A percentile compares a stretch with the other conserved stretches of the same genome.
These are phyloP conservation scores for Podospora anserina DNA, from an alignment of 495 filamentous ascomycete genomes.

Conservation along the genomic window DNA sequence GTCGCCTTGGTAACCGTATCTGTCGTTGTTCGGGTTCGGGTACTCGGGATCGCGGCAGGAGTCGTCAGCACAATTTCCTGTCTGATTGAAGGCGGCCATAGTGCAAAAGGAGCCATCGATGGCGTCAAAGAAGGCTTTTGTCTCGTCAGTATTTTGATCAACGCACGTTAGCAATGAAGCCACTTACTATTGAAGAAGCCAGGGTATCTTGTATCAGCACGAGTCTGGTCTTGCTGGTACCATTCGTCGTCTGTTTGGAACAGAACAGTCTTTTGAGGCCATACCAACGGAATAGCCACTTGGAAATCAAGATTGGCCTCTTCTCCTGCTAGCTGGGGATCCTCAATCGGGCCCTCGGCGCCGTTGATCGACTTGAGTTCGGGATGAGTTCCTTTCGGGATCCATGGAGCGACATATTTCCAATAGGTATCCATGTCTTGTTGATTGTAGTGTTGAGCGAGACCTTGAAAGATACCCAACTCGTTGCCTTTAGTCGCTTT, in stretches of 20 bases:
- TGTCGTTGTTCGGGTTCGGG: constrained; percentile 44
- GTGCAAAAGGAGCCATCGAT: constrained; percentile 61
- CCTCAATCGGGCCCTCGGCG: constrained; percentile 34
- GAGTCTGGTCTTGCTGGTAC: constrained; percentile 33
- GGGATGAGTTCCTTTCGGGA: constrained; percentile 37
- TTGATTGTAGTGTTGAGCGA: constrained; percentile 44
- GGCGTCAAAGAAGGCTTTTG: constrained; percentile 41
- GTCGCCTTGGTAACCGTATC: constrained; percentile 54
- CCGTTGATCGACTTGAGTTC: constrained; percentile 40
- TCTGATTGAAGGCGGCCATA: constrained; percentile 40
- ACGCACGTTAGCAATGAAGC: constrained; percentile 12
- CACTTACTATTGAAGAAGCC: constrained; percentile 51
- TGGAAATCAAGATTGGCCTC: constrained; percentile 40
- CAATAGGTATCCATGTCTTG: constrained; percentile 62
- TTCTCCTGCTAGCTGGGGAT: constrained; percentile 29
- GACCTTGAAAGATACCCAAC: constrained; percentile 34
- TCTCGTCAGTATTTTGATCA: neutral
- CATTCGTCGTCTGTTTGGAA: constrained; percentile 58
- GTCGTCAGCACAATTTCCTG: constrained; percentile 29
- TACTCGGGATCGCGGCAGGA: constrained; percentile 52
- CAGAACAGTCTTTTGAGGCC: constrained; percentile 57
- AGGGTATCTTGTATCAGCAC: constrained; percentile 21
- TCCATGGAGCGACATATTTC: constrained; percentile 41
- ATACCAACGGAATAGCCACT: constrained; percentile 43
- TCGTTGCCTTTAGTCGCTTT: constrained; percentile 32